Conservation (phyloP, 2,329 filamentous ascomycete genomes). For the Aspergillus calidoustus region DNA sequence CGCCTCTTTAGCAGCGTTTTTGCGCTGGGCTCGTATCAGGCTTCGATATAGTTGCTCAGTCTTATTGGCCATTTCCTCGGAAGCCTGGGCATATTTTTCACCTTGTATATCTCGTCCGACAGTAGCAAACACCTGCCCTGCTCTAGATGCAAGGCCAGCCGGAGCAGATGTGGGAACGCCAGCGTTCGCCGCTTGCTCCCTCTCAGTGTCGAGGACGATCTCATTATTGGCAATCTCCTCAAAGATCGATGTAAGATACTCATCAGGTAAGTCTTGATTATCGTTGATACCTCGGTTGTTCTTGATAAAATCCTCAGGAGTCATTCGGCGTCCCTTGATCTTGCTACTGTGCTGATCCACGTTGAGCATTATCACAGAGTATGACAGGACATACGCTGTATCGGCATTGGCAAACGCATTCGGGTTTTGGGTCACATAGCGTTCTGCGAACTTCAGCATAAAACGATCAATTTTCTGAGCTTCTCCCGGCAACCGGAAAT, state of each 20-base stretch:
- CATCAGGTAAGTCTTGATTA: slow-evolving; percentile 86
- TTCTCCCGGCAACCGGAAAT: slow-evolving; percentile 92
- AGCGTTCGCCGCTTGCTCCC: slow-evolving; percentile 82
- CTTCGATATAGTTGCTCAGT: slow-evolving; percentile 90
- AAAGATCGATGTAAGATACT: slow-evolving; percentile 86
- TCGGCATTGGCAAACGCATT: slow-evolving; percentile 98
- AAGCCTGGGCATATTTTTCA: slow-evolving; percentile 92
- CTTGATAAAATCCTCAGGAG: slow-evolving; percentile 96
- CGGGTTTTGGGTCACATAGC: slow-evolving; percentile 92
- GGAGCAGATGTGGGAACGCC: slow-evolving; percentile 65
- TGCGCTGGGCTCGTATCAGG: slow-evolving; percentile 84
- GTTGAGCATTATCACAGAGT: slow-evolving; percentile 96
- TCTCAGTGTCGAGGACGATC: slow-evolving; percentile 91
- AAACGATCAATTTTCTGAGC: slow-evolving; percentile 99
- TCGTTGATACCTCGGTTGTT: slow-evolving; percentile 99
- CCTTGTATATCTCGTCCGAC: slow-evolving; percentile 89
- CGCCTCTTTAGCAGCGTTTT: slow-evolving; percentile 72
- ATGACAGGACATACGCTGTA: slow-evolving; percentile 92
- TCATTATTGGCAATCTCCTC: slow-evolving; percentile 92
- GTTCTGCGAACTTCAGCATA: slow-evolving; percentile 98
- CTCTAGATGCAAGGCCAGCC: slow-evolving; percentile 75
- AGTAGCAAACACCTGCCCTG: slow-evolving; percentile 88
- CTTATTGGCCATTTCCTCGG: slow-evolving; percentile 86
- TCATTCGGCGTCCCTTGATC: slow-evolving; percentile 82
- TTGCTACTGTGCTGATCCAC: slow-evolving; percentile 93